Conservation (phyloP, 106 monocot species). For the Chionographis japonica region DNA sequence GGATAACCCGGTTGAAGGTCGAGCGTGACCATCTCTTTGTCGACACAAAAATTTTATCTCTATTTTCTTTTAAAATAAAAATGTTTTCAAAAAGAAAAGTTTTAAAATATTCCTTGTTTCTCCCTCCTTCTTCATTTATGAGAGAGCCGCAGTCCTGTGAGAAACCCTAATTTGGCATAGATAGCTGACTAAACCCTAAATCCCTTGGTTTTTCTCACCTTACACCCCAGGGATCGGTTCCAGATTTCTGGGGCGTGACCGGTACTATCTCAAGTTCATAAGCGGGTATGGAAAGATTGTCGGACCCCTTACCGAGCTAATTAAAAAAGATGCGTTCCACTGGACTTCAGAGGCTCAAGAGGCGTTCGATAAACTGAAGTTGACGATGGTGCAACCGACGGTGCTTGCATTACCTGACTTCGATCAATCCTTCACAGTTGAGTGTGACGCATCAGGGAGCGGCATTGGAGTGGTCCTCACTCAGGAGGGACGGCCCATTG, state of each 20-base stretch:
- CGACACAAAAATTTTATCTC: too few species aligned
- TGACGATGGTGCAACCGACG: background rate
- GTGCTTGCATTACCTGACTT: background rate
- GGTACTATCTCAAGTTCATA: background rate
- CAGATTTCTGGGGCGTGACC: background rate
- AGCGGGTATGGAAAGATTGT: background rate
- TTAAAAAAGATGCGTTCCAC: background rate
- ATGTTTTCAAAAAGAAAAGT: too few species aligned
- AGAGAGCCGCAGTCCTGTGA: too few species aligned
- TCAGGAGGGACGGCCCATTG: background rate
- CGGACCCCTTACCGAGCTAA: background rate
- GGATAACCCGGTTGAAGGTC: too few species aligned
- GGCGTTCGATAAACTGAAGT: background rate
- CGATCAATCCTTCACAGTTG: background rate
- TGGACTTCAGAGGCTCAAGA: background rate
- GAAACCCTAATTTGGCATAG: too few species aligned
- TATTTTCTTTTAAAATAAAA: too few species aligned
- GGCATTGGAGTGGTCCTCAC: background rate
- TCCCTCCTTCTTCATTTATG: too few species aligned
- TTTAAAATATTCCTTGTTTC: too few species aligned
- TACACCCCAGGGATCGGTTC: too few species aligned
- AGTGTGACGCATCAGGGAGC: background rate
- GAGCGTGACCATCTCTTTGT: too few species aligned
- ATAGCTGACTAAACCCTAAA: too few species aligned
- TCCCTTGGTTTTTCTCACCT: too few species aligned